Conservation (phyloP, 2,329 filamentous ascomycete species). For the Fusarium graminum region DNA sequence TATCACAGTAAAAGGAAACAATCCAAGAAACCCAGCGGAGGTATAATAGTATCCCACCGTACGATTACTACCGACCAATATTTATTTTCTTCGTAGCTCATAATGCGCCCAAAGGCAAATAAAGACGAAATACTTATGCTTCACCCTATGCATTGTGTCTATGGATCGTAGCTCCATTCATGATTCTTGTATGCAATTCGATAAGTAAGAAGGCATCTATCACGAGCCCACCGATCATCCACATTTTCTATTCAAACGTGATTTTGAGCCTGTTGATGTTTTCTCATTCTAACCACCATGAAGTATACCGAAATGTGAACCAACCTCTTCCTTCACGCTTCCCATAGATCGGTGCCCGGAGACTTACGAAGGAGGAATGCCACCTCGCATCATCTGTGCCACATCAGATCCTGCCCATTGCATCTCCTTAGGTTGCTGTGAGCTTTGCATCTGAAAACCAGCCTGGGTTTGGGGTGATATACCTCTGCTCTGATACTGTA, state of each 20-base stretch:
- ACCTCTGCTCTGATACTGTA: constrained; percentile 52
- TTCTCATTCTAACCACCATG: neutral
- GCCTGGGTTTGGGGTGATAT: constrained; percentile 40
- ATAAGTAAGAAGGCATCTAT: neutral
- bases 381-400: constrained; percentile 58
- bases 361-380: constrained; percentile 28
- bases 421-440: constrained; percentile 52
- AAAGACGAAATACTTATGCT: too few relatives aligned
- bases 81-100: too few relatives aligned
- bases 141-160: too few relatives aligned
- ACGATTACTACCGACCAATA: too few relatives aligned
- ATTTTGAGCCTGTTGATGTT: neutral
- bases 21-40: neutral
- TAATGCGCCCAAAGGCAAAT: too few relatives aligned
- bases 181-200: neutral
- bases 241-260: neutral
- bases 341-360: neutral
- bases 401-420: constrained; percentile 62
- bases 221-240: neutral
- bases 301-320: neutral
- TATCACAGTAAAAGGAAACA: neutral
- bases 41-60: too few relatives aligned
- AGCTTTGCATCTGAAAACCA: constrained; percentile 37
- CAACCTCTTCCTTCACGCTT: neutral
- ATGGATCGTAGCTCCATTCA: neutral